Base-by-base conservation (phyloP, 495 filamentous ascomycete species). In the Apodospora peruviana region DNA sequence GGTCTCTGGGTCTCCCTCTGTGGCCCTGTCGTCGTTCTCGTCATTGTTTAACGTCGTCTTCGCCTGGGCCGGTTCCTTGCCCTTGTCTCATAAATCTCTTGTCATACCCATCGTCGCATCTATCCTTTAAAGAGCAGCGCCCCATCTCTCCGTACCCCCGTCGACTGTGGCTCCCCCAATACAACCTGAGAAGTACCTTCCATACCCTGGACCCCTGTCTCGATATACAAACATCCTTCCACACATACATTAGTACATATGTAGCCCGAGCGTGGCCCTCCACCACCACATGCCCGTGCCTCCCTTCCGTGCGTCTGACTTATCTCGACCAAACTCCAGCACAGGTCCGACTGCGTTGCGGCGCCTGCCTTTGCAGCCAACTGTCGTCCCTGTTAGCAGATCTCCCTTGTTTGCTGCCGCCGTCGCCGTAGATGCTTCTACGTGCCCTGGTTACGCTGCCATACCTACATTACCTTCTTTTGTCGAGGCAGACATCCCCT, bases 361-460 rank as follows among this genome's bases (percentile, higher is more conserved):
- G 64, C 57, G 59, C 56, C 59, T 50, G 57, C 45, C n/a, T 56
- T 53, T 65, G 64, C 61, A 63, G 57, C 50, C 40, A 32, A 59
- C 50, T 53, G 55, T 49, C 27, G 19, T 51, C 42, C 43, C 48
- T 46, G 58, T 56, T 64, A 55, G 60, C 51, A 59, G 54, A 56
- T 55, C 52, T 55, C 46, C 40, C 40, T 56, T 64, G 62, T 62
- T 64, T 66, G 63, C 55, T 57, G 39, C 50, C 24, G 57, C 51
- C 39, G 53, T 39, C 41, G 42, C 46, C 18, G 51, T 48, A 37
- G 55, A 46, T 55, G 45, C 54, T 54, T 55, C 42, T 52, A 51
- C 44, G 34, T 20, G 45, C 36, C 41, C 52, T 46, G 48, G 39
- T 46, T 43, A 43, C 45, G 47, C 47, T 51, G 52, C 36, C 41